Base-by-base conservation (phyloP, 352 stramenopile genomes). In the Globisporangium solare region DNA sequence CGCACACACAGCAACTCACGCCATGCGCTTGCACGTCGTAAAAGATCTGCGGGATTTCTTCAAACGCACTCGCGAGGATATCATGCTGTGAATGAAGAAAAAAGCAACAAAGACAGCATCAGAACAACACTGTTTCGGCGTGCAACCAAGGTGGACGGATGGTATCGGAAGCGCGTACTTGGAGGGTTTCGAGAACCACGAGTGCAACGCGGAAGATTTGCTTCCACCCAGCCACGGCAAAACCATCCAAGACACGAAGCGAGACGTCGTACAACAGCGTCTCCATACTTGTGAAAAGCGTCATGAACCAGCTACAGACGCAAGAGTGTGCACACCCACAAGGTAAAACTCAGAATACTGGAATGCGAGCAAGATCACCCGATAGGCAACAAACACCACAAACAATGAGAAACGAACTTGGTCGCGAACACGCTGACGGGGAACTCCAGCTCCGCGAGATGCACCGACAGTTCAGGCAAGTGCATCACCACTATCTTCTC, bases 261-360 rank as follows among this genome's bases (percentile, higher is more conserved):
- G 78, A 61, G 37, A 79, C 66, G 37, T 86, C 75, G 56, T 83
- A 79, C 14, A 71, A 74, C 3, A 92, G 68, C 15, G 72, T 73
- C 37, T 92, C 81, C 76, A 89, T 86, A 57, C 80, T 92, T 35
- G 71, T 76, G 45, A 89, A 89, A 15, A 92, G 73, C 24, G 82
- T 89, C 77, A 92, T 86, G 67, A 92, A 88, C 82, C 82, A 92
- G 37, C 79, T 92, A 58, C 12, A 35, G 27, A 35, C 3, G 27
- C 5, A 35, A 10, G 27, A 35, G 27, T n/a, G 17, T 2, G 54
- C 18, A 55, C 31, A 17, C 39, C 54, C 31, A 66, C n/a, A 52
- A 32, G 24, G 5, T 27, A 5, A 27, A 27, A 27, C 24, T 27
- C 5, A 27, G 24, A 5, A 2, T 27, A 5, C 24, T 27, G 24